Evolutionary conservation across 306 rosid species (phyloP), one percentile per base, ranked within the genome.

Genomic region (Begonia fuchsioides): DNA sequence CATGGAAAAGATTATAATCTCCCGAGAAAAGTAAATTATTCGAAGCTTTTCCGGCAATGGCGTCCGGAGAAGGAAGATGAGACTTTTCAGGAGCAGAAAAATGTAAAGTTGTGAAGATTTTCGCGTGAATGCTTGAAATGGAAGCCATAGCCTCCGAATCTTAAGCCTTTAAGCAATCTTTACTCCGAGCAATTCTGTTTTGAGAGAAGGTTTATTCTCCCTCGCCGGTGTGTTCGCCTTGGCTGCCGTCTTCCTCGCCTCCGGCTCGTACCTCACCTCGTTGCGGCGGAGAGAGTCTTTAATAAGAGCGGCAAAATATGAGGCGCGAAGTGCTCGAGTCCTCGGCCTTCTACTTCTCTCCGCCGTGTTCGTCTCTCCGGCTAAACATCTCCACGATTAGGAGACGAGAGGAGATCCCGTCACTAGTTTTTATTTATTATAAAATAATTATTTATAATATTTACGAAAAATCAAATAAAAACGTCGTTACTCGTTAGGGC

Each of bases 81-180:
- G n/a, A n/a, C n/a, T n/a, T n/a, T n/a, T n/a, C n/a, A n/a, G n/a
- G n/a, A n/a, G n/a, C n/a, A n/a, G n/a, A n/a, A n/a, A n/a, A n/a
- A n/a, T n/a, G n/a, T n/a, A n/a, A n/a, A n/a, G n/a, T n/a, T n/a
- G n/a, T n/a, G n/a, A n/a, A n/a, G n/a, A n/a, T n/a, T n/a, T n/a
- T n/a, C n/a, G n/a, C 57, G 77, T 56, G 58, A 76, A 59, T 57
- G 17, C 78, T 72, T 56, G n/a, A 38, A 26, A 72, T 46, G 48
- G 57, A 74, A 52, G 63, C 72, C 43, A 46, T 55, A 59, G 43
- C 54, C 54, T 45, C 35, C 12, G 96, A 81, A 90, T 90, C 77
- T 73, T 65, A 68, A 52, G 55, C 71, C 74, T 58, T 75, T 59
- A 85, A 79, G 96, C 81, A 81, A 90, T 85, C 94, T 75, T 90